Conservation (phyloP, 176 grass and related monocot species). For the Musa troglodytarum region DNA sequence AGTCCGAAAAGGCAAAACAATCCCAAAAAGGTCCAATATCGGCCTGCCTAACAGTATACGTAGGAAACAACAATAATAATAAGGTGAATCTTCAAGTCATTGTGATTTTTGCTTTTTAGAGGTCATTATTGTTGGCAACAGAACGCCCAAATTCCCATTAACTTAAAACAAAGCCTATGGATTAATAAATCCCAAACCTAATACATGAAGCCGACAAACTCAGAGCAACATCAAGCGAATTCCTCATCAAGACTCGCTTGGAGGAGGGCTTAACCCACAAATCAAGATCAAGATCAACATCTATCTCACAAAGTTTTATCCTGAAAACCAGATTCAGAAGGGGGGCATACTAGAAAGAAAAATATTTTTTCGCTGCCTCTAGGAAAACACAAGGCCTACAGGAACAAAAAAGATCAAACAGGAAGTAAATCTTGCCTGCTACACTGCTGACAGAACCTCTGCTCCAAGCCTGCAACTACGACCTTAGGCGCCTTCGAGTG, state of each 20-base stretch:
- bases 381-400: background rate
- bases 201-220: no score
- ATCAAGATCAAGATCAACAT: background rate
- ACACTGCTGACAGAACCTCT: conserved; percentile 80
- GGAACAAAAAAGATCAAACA: background rate
- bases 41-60: no score
- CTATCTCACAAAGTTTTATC: background rate
- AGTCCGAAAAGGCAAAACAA: no score
- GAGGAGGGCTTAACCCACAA: background rate
- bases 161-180: no score
- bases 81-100: no score
- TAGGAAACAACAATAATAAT: no score
- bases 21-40: no score
- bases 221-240: background rate
- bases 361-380: background rate
- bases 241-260: background rate
- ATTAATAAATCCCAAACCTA: no score
- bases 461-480: conserved; percentile 51
- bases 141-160: no score
- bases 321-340: background rate
- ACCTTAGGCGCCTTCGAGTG: conserved; percentile 60
- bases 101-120: no score
- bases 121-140: no score
- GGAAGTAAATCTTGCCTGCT: conserved; percentile 36
- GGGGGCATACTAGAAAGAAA: no score